Evolutionary conservation across 2,329 filamentous ascomycete genomes (phyloP).

Genomic region (Sporothrix variecibatus): DNA sequence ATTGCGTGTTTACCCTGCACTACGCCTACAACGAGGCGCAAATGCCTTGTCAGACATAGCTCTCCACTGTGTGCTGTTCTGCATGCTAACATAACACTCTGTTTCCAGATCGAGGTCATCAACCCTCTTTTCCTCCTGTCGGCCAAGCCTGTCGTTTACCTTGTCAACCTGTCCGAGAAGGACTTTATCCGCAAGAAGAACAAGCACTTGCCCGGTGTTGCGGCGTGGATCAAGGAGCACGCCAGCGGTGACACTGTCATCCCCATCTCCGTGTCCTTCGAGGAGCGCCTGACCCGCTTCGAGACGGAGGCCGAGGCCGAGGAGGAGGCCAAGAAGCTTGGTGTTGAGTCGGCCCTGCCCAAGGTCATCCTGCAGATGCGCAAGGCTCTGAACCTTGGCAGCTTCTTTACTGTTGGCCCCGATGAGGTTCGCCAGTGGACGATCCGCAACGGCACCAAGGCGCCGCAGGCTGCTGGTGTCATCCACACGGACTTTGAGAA

Average conservation of each 20-base stretch:
- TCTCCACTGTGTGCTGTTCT: background rate
- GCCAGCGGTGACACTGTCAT: conserved; percentile 86
- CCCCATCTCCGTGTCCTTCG: conserved; percentile 87
- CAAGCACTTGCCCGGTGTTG: conserved; percentile 93
- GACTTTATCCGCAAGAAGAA: conserved; percentile 99
- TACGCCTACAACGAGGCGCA: background rate
- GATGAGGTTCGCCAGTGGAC: conserved; percentile 99
- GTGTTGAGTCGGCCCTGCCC: conserved; percentile 83
- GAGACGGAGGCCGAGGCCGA: conserved; percentile 73
- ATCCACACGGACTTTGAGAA: conserved; percentile 99
- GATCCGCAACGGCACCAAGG: conserved; percentile 91
- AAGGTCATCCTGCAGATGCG: conserved; percentile 95
- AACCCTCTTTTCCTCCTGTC: conserved; percentile 94
- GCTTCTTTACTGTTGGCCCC: conserved; percentile 94
- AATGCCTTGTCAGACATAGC: background rate
- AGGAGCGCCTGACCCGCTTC: conserved; percentile 85
- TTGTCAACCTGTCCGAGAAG: conserved; percentile 95
- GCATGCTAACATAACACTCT: conserved; percentile 9
- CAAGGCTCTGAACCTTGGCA: conserved; percentile 82
- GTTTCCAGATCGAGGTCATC: conserved; percentile 88
- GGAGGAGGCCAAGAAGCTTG: conserved; percentile 87
- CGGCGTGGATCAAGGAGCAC: conserved; percentile 93
- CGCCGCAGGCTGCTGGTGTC: conserved; percentile 95
- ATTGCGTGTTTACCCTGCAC: conserved; percentile 4
- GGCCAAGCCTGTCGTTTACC: conserved; percentile 94